Evolutionary conservation across 805 yeast species (phyloP), one percentile per base, ranked within the genome.

Genomic region (Candida ponderosae): DNA sequence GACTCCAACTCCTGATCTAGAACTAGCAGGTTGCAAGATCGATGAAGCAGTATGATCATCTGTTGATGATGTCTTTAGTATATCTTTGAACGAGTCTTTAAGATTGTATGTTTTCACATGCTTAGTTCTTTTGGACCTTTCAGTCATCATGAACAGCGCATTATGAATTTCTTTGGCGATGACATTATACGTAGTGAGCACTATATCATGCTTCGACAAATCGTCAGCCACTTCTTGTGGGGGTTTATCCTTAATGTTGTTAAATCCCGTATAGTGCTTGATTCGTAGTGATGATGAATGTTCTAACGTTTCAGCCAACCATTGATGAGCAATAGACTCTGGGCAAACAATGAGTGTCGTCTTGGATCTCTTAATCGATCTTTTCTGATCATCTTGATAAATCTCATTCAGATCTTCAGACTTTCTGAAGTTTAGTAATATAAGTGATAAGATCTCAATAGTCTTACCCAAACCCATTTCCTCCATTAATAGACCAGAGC

Each of bases 401-500:
- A 10, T 18, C 3, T 38, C 39, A 4, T 30, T 40, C 6, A 35
- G 21, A 4, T 51, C 44, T 1, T 31, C 13, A 17, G 40, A 4
- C 0, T 70, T 66, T 14, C 96, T 60, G 24, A 65, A 77, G 54
- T 93, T 81, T 35, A 79, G 51, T 2, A 77, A 52, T 0, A 82
- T 60, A 29, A 90, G 60, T 0, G 95, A 66, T 3, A 85, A 65
- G 13, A 88, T 66, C 54, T 93, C 98, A 4, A 93, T 78, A 0
- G 98, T 90, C 53, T 93, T 93, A 0, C 98, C 98, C 7, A 93
- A 68, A 0, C 98, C 98, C 98, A 93, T 93, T 57, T 93, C 98
- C 51, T 90, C 98, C 1, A 93, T 82, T 26, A 93, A 57, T 7
- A 93, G 61, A 0, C 94, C 96, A 14, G 17, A 24, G 3, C 51